Percentiles rank a stretch among this genome's conserved stretches.
Conservation (phyloP, 192 early-diverging fungal species). For the Backusella mclennaniae region DNA sequence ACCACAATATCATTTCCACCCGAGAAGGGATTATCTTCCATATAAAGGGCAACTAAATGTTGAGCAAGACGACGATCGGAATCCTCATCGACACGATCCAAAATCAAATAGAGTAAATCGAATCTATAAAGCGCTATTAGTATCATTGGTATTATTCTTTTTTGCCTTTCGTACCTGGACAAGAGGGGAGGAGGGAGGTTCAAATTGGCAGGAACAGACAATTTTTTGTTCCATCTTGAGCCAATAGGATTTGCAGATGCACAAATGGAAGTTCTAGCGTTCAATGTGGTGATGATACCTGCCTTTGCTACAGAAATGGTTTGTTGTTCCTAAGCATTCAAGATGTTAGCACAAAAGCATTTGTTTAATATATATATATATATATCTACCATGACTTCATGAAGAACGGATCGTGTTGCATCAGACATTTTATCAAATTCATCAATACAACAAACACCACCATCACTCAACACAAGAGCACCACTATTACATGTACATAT, state of each 20-base stretch:
- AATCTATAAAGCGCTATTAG: conserved; percentile 54
- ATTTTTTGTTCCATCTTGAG: conserved; percentile 85
- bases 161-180: conserved; percentile 59
- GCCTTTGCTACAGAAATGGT: conserved; percentile 98
- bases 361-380: too few relatives aligned
- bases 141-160: neutral
- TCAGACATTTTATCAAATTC: conserved; percentile 99
- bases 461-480: conserved; percentile 93
- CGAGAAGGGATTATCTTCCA: conserved; percentile 57
- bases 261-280: conserved; percentile 93
- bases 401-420: conserved; percentile 86
- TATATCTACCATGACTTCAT: conserved; percentile 84
- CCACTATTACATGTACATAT: conserved; percentile 50
- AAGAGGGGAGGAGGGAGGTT: conserved; percentile 90
- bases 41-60: conserved; percentile 86
- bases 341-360: too few relatives aligned
- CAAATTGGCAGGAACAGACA: conserved; percentile 93
- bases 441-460: conserved; percentile 97
- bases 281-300: conserved; percentile 96
- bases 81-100: conserved; percentile 86
- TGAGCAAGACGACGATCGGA: conserved; percentile 85
- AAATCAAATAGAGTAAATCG: conserved; percentile 88
- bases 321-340: conserved; percentile 73
- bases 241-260: conserved; percentile 95
- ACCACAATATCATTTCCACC: conserved; percentile 46